Evolutionary conservation across 2,329 filamentous ascomycete species (phyloP).

Genomic region (Alternaria novae-zelandiae): DNA sequence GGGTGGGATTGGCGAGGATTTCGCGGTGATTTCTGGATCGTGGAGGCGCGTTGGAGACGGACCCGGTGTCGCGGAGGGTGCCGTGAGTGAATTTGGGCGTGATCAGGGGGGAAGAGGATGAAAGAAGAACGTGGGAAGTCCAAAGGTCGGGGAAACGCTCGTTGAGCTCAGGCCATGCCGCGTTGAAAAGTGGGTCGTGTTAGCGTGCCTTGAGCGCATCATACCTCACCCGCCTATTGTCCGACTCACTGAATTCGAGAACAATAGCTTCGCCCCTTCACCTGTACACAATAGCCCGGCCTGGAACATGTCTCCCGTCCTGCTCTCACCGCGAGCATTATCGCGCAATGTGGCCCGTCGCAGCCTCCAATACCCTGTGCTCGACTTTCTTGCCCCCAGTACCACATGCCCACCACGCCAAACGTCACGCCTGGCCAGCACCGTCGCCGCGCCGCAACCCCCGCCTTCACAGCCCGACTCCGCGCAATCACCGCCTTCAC

Average conservation of each 20-base stretch:
- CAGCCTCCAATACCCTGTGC: conserved; percentile 12
- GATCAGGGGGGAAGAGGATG: conserved; percentile 22
- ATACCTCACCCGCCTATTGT: conserved; percentile 7
- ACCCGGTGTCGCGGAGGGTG: conserved; percentile 11
- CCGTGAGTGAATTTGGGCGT: conserved; percentile 16
- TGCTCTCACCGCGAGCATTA: conserved; percentile 23
- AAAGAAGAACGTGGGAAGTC: conserved; percentile 21
- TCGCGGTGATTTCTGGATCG: background rate
- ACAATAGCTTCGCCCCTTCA: conserved; percentile 10
- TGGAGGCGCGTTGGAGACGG: conserved; percentile 3
- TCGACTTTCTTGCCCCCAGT: conserved; percentile 40
- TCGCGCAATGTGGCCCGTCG: conserved; percentile 15
- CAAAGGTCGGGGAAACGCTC: conserved; percentile 31
- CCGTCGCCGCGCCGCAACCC: conserved; percentile 5
- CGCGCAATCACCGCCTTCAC: conserved; percentile 3
- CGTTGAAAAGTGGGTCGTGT: conserved; percentile 24
- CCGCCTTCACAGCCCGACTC: conserved; percentile 6
- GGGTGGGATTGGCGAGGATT: conserved; percentile 10
- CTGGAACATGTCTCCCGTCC: conserved; percentile 21
- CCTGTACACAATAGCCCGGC: background rate
- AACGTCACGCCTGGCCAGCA: conserved; percentile 21
- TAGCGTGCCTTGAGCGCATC: conserved; percentile 30
- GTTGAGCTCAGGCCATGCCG: conserved; percentile 25
- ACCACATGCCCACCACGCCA: conserved; percentile 21
- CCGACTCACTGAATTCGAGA: background rate